Evolutionary conservation across 2,329 filamentous ascomycete genomes (phyloP).

Genomic region (Pleurostoma richardsiae): DNA sequence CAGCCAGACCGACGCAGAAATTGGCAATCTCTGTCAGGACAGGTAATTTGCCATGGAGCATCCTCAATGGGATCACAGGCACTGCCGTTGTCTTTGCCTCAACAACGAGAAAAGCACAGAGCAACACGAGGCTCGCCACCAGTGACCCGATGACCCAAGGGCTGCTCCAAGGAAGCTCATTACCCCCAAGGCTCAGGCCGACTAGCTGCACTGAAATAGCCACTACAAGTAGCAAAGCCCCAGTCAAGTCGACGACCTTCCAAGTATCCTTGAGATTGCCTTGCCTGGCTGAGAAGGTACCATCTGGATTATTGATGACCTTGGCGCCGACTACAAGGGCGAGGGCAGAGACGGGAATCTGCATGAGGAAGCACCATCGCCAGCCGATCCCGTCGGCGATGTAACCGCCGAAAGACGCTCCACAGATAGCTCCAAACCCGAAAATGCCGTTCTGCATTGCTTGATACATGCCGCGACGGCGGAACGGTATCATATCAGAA

Average conservation of each 20-base stretch:
- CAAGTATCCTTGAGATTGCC: conserved; percentile 29
- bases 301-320: conserved; percentile 41
- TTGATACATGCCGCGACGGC: conserved; percentile 52
- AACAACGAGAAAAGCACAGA: conserved; percentile 38
- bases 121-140: conserved; percentile 33
- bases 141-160: conserved; percentile 41
- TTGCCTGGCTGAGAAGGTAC: conserved; percentile 13
- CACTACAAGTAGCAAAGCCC: conserved; percentile 50
- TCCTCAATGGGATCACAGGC: conserved; percentile 49
- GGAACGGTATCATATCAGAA: conserved; percentile 58
- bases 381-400: conserved; percentile 62
- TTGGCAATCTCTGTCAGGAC: conserved; percentile 54
- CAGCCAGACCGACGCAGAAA: conserved; percentile 54
- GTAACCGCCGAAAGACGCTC: conserved; percentile 59
- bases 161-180: conserved; percentile 47
- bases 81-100: conserved; percentile 45
- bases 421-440: conserved; percentile 57
- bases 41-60: conserved; percentile 49
- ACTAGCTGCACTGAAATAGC: conserved; percentile 54
- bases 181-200: conserved; percentile 51
- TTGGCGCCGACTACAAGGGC: conserved; percentile 48
- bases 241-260: conserved; percentile 53
- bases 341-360: conserved; percentile 53
- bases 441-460: conserved; percentile 57
- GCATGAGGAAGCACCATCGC: conserved; percentile 62